Percentiles rank a stretch among this genome's conserved stretches.
phyloP scores from a whole-genome alignment of 2,329 filamentous ascomycete genomes.

The Colletotrichum zoysiae region DNA sequence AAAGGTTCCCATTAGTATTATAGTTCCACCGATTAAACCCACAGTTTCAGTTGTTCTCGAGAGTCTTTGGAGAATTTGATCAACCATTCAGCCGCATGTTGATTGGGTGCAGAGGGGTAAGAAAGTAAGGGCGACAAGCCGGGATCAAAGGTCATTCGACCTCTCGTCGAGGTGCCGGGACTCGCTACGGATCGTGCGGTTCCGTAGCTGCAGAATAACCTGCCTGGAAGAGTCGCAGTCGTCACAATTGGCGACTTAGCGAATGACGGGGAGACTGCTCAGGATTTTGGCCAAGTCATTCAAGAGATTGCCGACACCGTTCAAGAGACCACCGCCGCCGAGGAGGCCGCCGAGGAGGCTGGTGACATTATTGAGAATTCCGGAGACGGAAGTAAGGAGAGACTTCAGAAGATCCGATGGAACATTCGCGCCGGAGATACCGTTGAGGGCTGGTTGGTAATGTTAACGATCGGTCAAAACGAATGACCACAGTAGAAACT shows the following conservation, averaged over 20 bases:
- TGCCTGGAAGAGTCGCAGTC: conserved; percentile 29
- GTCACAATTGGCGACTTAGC: conserved; percentile 8
- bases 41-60: conserved; percentile 21
- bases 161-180: background rate
- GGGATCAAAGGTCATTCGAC: conserved; percentile 1
- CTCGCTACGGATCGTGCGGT: conserved; percentile 26
- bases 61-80: conserved; percentile 21
- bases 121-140: background rate
- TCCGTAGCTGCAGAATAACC: conserved; percentile 28
- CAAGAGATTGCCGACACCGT: background rate
- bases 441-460: background rate
- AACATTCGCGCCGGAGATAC: background rate
- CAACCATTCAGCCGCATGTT: conserved; percentile 3
- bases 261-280: background rate
- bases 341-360: background rate
- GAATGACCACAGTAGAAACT: background rate
- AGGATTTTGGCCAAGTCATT: background rate
- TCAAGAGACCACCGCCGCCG: background rate
- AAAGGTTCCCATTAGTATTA: conserved; percentile 30
- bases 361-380: background rate
- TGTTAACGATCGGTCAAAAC: background rate
- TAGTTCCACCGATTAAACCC: conserved; percentile 16
- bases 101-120: background rate
- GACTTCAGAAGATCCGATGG: background rate
- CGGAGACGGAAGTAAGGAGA: background rate